A percentile compares a stretch with the other conserved stretches of the same genome.
Evolutionary conservation across 192 early-diverging fungal genomes (phyloP).

Genomic region (Funneliformis geosporum): DNA sequence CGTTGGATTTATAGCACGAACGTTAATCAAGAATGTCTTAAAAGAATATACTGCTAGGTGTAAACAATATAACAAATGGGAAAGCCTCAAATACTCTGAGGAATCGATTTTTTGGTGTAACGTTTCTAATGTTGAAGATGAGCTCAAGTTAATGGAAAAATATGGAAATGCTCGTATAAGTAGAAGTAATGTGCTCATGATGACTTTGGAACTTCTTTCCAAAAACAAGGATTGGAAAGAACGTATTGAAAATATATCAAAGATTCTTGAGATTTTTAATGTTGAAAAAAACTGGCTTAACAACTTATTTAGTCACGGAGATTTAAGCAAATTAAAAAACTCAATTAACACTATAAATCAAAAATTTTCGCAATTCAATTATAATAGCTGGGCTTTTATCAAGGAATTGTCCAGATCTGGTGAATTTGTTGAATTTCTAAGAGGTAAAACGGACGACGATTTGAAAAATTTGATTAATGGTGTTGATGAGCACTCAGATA

Average conservation of each 20-base stretch:
- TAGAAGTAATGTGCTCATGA: background rate
- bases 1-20: background rate
- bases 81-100: background rate
- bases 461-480: constrained; percentile 36
- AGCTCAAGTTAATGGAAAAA: constrained; percentile 1
- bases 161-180: background rate
- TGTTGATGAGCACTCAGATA: constrained; percentile 33
- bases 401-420: background rate
- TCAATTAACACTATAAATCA: background rate
- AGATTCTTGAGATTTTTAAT: background rate
- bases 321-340: background rate
- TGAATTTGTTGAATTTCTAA: background rate
- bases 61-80: constrained; percentile 7
- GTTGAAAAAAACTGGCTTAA: background rate
- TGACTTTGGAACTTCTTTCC: background rate
- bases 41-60: background rate
- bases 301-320: background rate
- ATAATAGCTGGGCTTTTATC: background rate
- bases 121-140: background rate
- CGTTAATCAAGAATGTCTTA: background rate
- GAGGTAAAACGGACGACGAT: constrained; percentile 6
- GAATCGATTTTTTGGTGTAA: constrained; percentile 14
- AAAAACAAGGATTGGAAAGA: background rate
- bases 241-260: background rate
- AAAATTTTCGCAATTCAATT: background rate